Evolutionary conservation across 768 basidiomycete species (phyloP).

Genomic region (Suillus luteus): DNA sequence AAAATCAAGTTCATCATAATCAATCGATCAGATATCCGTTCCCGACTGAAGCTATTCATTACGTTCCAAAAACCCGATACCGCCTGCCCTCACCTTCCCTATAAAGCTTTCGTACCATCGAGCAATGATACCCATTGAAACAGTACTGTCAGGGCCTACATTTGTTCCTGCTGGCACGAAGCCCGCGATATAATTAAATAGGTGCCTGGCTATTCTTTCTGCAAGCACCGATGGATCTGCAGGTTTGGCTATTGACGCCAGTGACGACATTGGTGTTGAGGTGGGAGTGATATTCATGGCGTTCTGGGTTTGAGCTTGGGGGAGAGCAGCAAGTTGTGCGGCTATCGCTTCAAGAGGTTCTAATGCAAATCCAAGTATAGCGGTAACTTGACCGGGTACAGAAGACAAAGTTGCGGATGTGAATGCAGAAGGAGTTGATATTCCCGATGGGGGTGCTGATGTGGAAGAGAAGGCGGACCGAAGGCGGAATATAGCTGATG

Average conservation of each 20-base stretch:
- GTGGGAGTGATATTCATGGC: conserved; percentile 30
- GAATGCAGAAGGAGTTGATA: conserved; percentile 36
- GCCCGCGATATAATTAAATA: conserved; percentile 74
- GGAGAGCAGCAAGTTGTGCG: conserved; percentile 54
- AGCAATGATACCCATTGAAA: conserved; percentile 63
- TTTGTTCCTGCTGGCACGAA: conserved; percentile 48
- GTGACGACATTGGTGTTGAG: conserved; percentile 17
- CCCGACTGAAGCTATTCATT: conserved; percentile 20
- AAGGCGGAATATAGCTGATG: conserved; percentile 85
- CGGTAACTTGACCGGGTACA: conserved; percentile 55
- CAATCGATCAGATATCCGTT: background rate
- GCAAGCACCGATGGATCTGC: conserved; percentile 58
- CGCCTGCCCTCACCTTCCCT: conserved; percentile 57
- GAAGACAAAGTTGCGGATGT: conserved; percentile 32
- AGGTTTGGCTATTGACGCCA: conserved; percentile 27
- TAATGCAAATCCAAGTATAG: conserved; percentile 77
- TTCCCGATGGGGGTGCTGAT: conserved; percentile 32
- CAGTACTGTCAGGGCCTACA: conserved; percentile 50
- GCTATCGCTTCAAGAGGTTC: conserved; percentile 71
- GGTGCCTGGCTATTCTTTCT: conserved; percentile 69
- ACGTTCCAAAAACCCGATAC: conserved; percentile 62
- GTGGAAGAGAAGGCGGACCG: conserved; percentile 58
- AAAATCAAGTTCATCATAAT: background rate
- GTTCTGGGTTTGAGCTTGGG: conserved; percentile 27
- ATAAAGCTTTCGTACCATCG: conserved; percentile 75